Evolutionary conservation across 345 rosid genomes (phyloP).

Genomic region (Dipteronia sinensis): DNA sequence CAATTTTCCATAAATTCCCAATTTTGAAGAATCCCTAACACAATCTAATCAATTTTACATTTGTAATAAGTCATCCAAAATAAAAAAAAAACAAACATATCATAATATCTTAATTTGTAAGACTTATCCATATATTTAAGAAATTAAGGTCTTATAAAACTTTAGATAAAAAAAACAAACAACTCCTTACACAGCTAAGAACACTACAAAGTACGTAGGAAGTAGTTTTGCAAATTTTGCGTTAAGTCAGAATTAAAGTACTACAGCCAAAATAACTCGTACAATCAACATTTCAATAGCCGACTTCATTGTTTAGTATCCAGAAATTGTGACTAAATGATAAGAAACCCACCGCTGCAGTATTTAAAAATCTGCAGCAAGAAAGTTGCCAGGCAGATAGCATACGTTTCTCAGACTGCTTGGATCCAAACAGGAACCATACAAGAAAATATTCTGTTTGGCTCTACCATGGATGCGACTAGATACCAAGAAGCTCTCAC

Average conservation of each 20-base stretch:
- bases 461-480: conserved; percentile 41
- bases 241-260: neutral
- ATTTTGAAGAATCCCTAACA: no score
- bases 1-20: no score
- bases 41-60: no score
- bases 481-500: conserved; percentile 40
- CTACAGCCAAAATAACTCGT: neutral
- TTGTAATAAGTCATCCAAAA: no score
- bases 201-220: no score
- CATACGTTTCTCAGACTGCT: conserved; percentile 61
- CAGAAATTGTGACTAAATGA: neutral
- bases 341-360: neutral
- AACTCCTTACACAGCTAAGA: no score
- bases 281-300: neutral
- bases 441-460: conserved; percentile 56
- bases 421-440: conserved; percentile 61
- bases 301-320: neutral
- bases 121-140: no score
- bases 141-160: no score
- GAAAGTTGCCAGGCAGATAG: conserved; percentile 72
- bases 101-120: no score
- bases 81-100: no score
- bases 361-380: conserved; percentile 69
- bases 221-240: no score
- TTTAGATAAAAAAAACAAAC: no score